Percentiles rank a stretch among this genome's conserved stretches.
These are phyloP conservation scores for Populus hybrid DNA, from an alignment of 441 rosid species.

Conservation along the genomic window DNA sequence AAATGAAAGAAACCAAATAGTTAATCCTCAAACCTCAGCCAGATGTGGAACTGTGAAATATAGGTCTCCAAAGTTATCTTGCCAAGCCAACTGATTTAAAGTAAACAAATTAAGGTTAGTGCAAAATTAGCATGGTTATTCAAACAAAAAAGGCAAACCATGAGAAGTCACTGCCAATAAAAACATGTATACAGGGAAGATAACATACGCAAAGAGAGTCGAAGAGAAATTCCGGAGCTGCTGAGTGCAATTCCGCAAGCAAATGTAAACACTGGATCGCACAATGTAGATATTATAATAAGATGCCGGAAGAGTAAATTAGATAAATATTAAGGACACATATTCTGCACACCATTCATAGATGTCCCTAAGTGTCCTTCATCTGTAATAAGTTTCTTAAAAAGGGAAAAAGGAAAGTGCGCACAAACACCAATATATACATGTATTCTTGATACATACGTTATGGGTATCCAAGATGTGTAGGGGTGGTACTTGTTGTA, in stretches of 20 bases:
- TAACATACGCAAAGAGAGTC: slow-evolving; percentile 84
- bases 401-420: background rate
- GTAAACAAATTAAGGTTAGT: slow-evolving; percentile 16
- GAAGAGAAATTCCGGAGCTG: slow-evolving; percentile 68
- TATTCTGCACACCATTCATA: background rate
- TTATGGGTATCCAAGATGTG: slow-evolving; percentile 99
- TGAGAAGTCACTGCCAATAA: background rate
- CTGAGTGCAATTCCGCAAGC: slow-evolving; percentile 87
- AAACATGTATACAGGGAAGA: slow-evolving; percentile 23
- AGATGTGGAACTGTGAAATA: slow-evolving; percentile 96
- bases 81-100: slow-evolving; percentile 87
- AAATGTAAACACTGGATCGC: slow-evolving; percentile 78
- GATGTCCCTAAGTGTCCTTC: background rate
- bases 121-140: background rate
- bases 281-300: slow-evolving; percentile 22
- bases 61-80: slow-evolving; percentile 96
- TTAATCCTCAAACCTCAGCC: slow-evolving; percentile 79
- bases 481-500: slow-evolving; percentile 98
- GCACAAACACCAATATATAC: background rate
- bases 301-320: slow-evolving; percentile 19
- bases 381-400: background rate
- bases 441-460: slow-evolving; percentile 47
- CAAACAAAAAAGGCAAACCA: background rate
- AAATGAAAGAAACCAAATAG: background rate
- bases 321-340: slow-evolving; percentile 1